Evolutionary conservation across 108 stramenopile species (phyloP), one percentile per base, ranked within the genome.

Genomic region (Cyclotella cryptica): DNA sequence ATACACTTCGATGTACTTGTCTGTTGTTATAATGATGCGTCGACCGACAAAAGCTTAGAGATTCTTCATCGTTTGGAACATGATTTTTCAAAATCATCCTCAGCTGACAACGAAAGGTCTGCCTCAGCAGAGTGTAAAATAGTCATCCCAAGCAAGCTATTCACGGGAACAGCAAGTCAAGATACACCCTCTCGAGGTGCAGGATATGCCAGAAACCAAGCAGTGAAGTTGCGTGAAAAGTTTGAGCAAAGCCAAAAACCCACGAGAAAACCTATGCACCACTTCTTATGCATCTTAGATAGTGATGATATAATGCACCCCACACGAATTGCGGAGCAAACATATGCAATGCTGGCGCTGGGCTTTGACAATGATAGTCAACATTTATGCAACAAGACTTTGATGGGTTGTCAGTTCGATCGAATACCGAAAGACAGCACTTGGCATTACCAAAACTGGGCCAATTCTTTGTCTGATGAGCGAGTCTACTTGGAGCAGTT

Each of bases 371-470:
- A 66, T 44, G 26, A 27, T 15, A 63, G 67, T 5, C 78, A 78
- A 12, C 71, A 74, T 26, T 39, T 72, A 26, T 81, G 87, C 27
- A 21, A 73, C 40, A 69, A 68, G 24, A 84, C 90, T 4, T 53
- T 96, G 24, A 66, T 96, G 83, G 96, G 96, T n/a, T 90, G 88
- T 67, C 83, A 80, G 26, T 94, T 96, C 75, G 87, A 85, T 70
- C 84, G 96, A 41, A 87, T 89, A 62, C 96, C 96, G 24, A 80
- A 83, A 10, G 92, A 92, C 70, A 85, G 91, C 10, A 96, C 97
- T n/a, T 88, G 87, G 90, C 94, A 96, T 77, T 97, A 97, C 72
- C 63, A 90, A 14, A 47, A 78, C 39, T 97, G 97, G 97, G 95
- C 95, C 7, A 97, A 97, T 80, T 49, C 72, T 21, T 79, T 97